phyloP scores from a whole-genome alignment of 192 early-diverging fungal species.

The Mortierella antarctica region DNA sequence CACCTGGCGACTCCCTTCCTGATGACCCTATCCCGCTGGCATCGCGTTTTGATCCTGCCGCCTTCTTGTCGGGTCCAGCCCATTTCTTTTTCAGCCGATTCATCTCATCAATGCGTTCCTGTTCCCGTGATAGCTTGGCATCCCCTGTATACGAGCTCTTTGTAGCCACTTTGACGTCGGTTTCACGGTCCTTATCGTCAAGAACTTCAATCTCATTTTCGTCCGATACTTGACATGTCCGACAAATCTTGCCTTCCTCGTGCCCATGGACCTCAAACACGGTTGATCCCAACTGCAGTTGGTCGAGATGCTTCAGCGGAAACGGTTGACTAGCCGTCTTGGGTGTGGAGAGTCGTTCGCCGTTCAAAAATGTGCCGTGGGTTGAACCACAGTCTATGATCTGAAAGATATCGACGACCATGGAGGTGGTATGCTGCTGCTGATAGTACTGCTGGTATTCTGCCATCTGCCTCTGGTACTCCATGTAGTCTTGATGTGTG shows the following conservation, averaged over 20 bases:
- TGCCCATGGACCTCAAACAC: constrained; percentile 73
- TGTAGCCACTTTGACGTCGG: not conserved
- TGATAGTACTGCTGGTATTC: constrained; percentile 35
- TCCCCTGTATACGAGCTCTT: constrained; percentile 26
- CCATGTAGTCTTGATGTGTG: constrained; percentile 14
- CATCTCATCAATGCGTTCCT: constrained; percentile 46
- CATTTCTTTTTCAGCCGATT: constrained; percentile 48
- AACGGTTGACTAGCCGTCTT: constrained; percentile 72
- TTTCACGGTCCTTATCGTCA: constrained; percentile 30
- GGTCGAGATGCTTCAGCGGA: constrained; percentile 66
- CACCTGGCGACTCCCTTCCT: not conserved
- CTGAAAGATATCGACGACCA: constrained; percentile 49
- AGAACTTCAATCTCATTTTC: constrained; percentile 63
- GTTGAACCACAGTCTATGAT: constrained; percentile 77
- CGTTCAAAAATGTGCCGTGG: constrained; percentile 82
- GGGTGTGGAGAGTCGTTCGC: constrained; percentile 67
- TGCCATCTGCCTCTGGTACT: constrained; percentile 25
- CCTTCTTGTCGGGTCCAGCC: constrained; percentile 44
- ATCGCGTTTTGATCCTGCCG: not conserved
- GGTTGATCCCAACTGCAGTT: constrained; percentile 67
- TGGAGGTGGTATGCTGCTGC: not conserved
- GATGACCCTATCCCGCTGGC: not conserved
- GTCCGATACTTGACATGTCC: constrained; percentile 64
- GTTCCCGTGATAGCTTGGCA: constrained; percentile 20
- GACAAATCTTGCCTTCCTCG: constrained; percentile 66